phyloP scores from a whole-genome alignment of 805 yeast species.

The Saturnispora mendoncae region DNA sequence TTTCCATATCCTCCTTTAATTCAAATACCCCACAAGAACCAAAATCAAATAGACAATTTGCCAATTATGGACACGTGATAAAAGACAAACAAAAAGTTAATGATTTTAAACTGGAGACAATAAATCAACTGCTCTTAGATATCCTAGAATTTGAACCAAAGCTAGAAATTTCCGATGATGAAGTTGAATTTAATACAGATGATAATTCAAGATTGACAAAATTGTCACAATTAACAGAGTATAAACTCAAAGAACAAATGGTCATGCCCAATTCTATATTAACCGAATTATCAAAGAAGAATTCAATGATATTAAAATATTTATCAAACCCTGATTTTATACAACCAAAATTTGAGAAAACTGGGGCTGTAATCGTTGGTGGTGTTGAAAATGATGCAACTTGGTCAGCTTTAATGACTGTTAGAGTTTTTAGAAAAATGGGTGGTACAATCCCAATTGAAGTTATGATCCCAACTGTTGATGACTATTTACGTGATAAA shows the following conservation, averaged over 20 bases:
- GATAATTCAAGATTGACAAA: not conserved
- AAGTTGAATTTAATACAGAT: not conserved
- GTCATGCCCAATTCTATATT: constrained; percentile 7
- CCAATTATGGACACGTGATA: constrained; percentile 4
- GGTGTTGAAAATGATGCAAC: constrained; percentile 45
- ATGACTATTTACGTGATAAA: constrained; percentile 32
- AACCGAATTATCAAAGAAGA: constrained; percentile 9
- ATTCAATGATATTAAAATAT: constrained; percentile 3
- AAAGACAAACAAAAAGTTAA: not conserved
- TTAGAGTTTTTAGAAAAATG: constrained; percentile 39
- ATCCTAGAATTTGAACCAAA: constrained; percentile 3
- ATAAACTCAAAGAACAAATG: constrained; percentile 1
- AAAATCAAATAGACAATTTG: not conserved
- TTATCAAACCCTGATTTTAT: not conserved
- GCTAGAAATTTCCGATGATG: not conserved
- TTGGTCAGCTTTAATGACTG: constrained; percentile 49
- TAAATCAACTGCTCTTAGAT: constrained; percentile 2
- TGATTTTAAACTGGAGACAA: not conserved
- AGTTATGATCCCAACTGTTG: constrained; percentile 33
- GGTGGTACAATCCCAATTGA: constrained; percentile 41
- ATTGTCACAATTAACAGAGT: not conserved
- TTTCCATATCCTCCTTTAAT: not conserved
- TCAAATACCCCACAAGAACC: not conserved
- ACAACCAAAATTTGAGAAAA: constrained; percentile 16
- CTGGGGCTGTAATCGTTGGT: constrained; percentile 61